Evolutionary conservation across 2,329 filamentous ascomycete species (phyloP), one percentile per base, ranked within the genome.

Genomic region (Zopfia rhizophila): DNA sequence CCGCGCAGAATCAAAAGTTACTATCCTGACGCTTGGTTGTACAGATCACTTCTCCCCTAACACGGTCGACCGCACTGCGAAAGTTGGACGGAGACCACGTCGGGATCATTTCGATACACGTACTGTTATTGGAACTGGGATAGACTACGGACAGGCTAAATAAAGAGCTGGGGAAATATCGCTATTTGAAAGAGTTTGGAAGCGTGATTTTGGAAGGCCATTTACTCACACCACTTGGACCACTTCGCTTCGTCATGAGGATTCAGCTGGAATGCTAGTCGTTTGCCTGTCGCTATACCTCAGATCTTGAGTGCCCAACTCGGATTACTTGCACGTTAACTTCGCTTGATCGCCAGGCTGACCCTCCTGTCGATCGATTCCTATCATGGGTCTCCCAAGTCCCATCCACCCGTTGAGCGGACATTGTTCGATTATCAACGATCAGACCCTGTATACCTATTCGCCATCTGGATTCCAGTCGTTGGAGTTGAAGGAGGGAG

Each of bases 401-500:
- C 91, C 91, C 39, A 76, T 82, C 40, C 80, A 85, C 66, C 78
- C 86, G 53, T 76, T 97, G 68, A 82, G 85, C 70, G 85, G 87
- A 72, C 86, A 90, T 63, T 97, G 93, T 74, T 91, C 91, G 46
- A 84, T 88, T 64, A 82, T 97, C 51, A 80, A 90, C 76, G 80
- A 91, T 66, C 86, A 91, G 70, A 91, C 86, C 10, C 83, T 97
- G 40, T 97, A 95, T 75, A 86, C 89, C 32, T 96, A 90, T 70
- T 90, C 90, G 5, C 74, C 84, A 7, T 74, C 83, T 33, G 89
- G 85, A 19, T 92, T 97, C 61, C 83, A 91, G 68, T 88, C 88
- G 7, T 73, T 97, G 55, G 72, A 79, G 10, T 74, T 97, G 53
- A 74, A 82, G 53, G 72, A 85, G 55, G 88, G 88, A 38, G 88